Percentiles rank a stretch among this genome's conserved stretches.
phyloP scores from a whole-genome alignment of 306 rosid species.

The Luffa aegyptiaca region DNA sequence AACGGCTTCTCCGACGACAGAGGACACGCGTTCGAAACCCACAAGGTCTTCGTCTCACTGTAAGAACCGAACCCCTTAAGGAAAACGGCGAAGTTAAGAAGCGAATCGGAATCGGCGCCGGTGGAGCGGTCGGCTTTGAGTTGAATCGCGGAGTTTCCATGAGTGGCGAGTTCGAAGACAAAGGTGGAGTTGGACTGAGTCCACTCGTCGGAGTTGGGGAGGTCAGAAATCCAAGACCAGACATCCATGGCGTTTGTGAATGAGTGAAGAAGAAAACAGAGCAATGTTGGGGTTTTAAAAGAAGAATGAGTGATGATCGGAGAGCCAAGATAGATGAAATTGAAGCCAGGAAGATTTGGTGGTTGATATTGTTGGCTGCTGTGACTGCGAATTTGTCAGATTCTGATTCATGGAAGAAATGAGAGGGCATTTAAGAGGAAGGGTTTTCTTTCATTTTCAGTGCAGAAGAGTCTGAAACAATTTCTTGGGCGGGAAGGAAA shows the following conservation, averaged over 20 bases:
- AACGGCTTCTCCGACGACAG: constrained; percentile 57
- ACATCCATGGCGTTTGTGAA: constrained; percentile 33
- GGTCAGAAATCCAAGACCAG: constrained; percentile 86
- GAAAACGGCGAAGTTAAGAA: constrained; percentile 39
- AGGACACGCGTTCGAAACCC: constrained; percentile 64
- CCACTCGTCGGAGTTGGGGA: constrained; percentile 49
- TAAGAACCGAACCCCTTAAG: constrained; percentile 48
- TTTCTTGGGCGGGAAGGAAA: not conserved
- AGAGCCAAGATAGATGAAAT: not conserved
- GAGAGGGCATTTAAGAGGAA: not conserved
- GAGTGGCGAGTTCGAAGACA: constrained; percentile 40
- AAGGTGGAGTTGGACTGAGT: constrained; percentile 31
- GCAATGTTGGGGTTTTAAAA: not conserved
- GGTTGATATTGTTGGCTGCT: not conserved
- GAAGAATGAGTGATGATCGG: not conserved
- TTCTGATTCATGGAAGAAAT: not conserved
- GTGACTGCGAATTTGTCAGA: not conserved
- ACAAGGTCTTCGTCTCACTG: constrained; percentile 30
- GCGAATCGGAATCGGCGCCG: constrained; percentile 34
- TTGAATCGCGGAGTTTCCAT: constrained; percentile 28
- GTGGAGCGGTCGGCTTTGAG: constrained; percentile 44
- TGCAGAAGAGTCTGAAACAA: not conserved
- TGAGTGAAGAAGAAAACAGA: not conserved
- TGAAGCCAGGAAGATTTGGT: not conserved
- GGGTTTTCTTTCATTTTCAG: not conserved